Evolutionary conservation across 2,329 filamentous ascomycete species (phyloP).

Genomic region (Aspergillus sp.): DNA sequence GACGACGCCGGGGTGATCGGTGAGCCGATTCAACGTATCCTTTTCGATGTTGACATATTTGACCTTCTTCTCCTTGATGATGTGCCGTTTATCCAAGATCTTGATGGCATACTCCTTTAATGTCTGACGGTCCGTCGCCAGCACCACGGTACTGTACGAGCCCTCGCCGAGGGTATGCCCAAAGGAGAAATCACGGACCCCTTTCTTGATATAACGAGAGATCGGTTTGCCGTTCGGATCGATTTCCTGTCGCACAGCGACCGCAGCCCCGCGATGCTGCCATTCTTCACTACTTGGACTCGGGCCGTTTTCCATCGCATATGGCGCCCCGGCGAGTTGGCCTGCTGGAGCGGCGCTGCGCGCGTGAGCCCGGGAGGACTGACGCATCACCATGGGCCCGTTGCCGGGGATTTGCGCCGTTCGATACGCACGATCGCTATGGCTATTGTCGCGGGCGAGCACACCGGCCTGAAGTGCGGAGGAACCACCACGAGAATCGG

Average conservation of each 20-base stretch:
- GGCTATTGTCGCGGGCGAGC: conserved; percentile 60
- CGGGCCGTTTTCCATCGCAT: conserved; percentile 50
- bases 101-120: conserved; percentile 97
- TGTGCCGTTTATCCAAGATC: conserved; percentile 94
- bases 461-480: conserved; percentile 52
- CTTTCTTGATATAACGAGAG: conserved; percentile 83
- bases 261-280: conserved; percentile 90
- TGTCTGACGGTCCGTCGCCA: conserved; percentile 87
- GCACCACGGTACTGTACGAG: conserved; percentile 92
- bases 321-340: conserved; percentile 38
- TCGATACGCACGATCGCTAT: conserved; percentile 61
- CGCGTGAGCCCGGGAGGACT: conserved; percentile 64
- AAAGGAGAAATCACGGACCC: conserved; percentile 93
- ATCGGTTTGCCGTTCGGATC: conserved; percentile 78
- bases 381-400: conserved; percentile 62
- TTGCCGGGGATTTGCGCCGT: conserved; percentile 48
- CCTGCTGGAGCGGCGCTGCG: conserved; percentile 30
- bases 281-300: conserved; percentile 75
- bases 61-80: conserved; percentile 99
- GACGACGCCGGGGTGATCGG: conserved; percentile 92
- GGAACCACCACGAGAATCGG: conserved; percentile 55
- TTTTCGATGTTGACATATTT: conserved; percentile 99
- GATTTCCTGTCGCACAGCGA: conserved; percentile 70
- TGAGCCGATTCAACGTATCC: conserved; percentile 90
- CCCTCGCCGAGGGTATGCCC: conserved; percentile 85